Evolutionary conservation across 2,329 filamentous ascomycete genomes (phyloP).

Genomic region (Hypoxylon rubiginosum): DNA sequence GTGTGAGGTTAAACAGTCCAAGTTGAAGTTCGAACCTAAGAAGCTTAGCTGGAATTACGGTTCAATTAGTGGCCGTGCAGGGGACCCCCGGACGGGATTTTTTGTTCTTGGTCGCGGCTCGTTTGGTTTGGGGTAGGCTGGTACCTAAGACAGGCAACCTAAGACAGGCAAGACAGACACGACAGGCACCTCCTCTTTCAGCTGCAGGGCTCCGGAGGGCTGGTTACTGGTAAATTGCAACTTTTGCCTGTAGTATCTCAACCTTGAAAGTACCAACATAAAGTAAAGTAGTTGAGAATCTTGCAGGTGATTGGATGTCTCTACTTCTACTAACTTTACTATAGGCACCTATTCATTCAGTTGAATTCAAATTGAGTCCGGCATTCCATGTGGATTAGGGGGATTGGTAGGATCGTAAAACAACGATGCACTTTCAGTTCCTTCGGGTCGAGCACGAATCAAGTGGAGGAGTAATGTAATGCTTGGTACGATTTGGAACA

Average conservation of each 20-base stretch:
- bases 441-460: background rate
- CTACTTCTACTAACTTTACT: background rate
- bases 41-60: background rate
- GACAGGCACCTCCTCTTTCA: too few relatives aligned
- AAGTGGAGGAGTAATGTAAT: too few relatives aligned
- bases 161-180: too few relatives aligned
- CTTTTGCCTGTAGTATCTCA: background rate
- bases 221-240: background rate
- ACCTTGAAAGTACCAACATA: background rate
- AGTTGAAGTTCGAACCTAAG: background rate
- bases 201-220: background rate
- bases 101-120: conserved; percentile 14
- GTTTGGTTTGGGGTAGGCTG: conserved; percentile 29
- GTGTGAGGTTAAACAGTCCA: background rate
- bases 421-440: background rate
- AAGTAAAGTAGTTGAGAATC: background rate
- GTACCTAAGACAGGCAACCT: too few relatives aligned
- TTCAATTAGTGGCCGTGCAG: background rate
- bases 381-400: background rate
- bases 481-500: background rate
- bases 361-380: background rate
- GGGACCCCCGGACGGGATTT: background rate
- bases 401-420: background rate
- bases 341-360: too few relatives aligned
- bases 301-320: background rate